Evolutionary conservation across 164 flowering plant genomes (phyloP).

Genomic region (Akebia trifoliata): DNA sequence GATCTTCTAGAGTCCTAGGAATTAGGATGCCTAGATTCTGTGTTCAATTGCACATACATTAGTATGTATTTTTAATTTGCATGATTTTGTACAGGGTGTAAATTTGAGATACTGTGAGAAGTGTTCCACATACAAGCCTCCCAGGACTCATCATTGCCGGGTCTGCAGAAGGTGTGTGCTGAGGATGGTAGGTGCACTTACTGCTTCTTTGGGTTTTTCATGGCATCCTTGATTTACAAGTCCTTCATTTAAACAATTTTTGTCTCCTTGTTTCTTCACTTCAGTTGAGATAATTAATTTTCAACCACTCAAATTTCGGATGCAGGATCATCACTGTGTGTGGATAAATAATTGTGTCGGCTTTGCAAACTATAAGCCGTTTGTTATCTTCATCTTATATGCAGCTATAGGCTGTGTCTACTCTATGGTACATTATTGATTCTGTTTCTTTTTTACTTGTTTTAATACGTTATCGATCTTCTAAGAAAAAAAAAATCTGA

Average conservation of each 20-base stretch:
- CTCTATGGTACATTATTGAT: slow-evolving; percentile 37
- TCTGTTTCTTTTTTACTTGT: background rate
- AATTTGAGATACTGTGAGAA: slow-evolving; percentile 47
- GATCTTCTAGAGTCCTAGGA: too few relatives aligned
- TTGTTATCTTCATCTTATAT: slow-evolving; percentile 35
- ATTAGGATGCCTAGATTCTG: background rate
- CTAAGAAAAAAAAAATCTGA: background rate
- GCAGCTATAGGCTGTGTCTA: slow-evolving; percentile 41
- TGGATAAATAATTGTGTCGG: slow-evolving; percentile 64
- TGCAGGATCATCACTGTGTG: slow-evolving; percentile 56
- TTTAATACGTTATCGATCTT: background rate
- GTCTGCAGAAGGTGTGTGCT: slow-evolving; percentile 49
- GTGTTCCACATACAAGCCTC: slow-evolving; percentile 44
- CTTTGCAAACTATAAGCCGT: slow-evolving; percentile 43
- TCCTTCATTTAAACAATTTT: too few relatives aligned
- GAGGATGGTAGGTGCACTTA: slow-evolving; percentile 37
- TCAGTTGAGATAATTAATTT: background rate
- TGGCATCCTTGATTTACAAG: background rate
- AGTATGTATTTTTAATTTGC: background rate
- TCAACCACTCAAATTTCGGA: slow-evolving; percentile 6
- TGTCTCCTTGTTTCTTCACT: background rate
- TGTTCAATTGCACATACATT: background rate
- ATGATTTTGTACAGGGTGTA: slow-evolving; percentile 24
- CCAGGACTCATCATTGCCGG: slow-evolving; percentile 59
- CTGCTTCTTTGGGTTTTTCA: background rate